Evolutionary conservation across 345 rosid species (phyloP), one percentile per base, ranked within the genome.

Genomic region (Firmiana major): DNA sequence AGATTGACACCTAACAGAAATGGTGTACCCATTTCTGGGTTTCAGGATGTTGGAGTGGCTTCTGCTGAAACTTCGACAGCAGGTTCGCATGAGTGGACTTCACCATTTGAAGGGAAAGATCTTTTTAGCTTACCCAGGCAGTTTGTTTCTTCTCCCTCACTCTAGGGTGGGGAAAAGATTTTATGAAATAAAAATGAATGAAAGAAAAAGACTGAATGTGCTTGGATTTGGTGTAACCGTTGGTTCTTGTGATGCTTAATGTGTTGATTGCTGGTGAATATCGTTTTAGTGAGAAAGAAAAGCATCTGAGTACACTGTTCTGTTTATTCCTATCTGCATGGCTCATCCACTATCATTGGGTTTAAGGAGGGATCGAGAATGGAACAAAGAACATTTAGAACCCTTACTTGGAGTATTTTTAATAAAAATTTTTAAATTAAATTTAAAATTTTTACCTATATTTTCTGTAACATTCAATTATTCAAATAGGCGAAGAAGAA

Each of bases 31-130:
- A 63, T 85, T 70, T 54, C 84, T 9, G 89, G 91, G 79, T 80
- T 87, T 72, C 88, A 81, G 77, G 88, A 89, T 38, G 82, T 66
- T 1, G 84, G 79, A 26, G 83, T 75, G 63, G 77, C 76, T 17
- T 15, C 72, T 26, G 75, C 78, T 0, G 94, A 90, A 78, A 68
- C 89, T 57, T 72, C 88, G 31, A 71, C 88, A 9, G 79, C 87
- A 1, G 84, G 84, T 26, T 83, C 91, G 9, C 88, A 79, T 16
- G 98, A 92, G 24, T 94, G 98, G 98, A 89, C 91, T 5, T 94
- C 98, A 4, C 98, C 98, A 7, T 94, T 94, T 78, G 97, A 88
- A 83, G 98, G 91, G 82, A 86, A 87, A 67, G 98, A 94, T 83
- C 88, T 94, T n/a, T 91, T 94, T 88, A 88, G 92, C 80, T 82